Evolutionary conservation across 169 alveolate genomes (phyloP).

Genomic region (Toxoplasma gondii): DNA sequence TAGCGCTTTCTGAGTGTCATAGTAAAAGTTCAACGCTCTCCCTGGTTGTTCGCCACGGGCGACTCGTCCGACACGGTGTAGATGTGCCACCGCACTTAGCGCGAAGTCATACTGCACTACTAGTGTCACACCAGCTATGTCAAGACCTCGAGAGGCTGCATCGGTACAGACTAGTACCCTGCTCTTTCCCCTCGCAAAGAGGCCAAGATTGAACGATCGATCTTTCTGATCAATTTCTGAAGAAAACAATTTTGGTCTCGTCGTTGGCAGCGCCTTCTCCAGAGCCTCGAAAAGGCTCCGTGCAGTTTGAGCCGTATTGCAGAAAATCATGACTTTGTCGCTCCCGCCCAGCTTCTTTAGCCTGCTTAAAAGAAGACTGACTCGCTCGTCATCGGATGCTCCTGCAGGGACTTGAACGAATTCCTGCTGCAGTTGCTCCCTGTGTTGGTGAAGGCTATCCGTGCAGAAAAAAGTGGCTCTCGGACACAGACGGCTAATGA

Average conservation of each 20-base stretch:
- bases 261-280: slow-evolving; percentile 45
- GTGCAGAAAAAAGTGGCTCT: slow-evolving; percentile 15
- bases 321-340: slow-evolving; percentile 43
- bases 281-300: slow-evolving; percentile 22
- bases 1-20: slow-evolving; percentile 1
- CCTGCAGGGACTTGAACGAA: slow-evolving; percentile 38
- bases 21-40: slow-evolving; percentile 19
- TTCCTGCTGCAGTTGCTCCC: slow-evolving; percentile 45
- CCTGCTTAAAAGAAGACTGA: neutral
- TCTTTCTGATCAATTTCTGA: slow-evolving; percentile 10
- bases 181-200: slow-evolving; percentile 13
- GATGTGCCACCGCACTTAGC: slow-evolving; percentile 28
- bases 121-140: neutral
- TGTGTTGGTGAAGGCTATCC: slow-evolving; percentile 39
- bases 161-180: slow-evolving; percentile 47
- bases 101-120: slow-evolving; percentile 52
- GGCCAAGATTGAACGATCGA: slow-evolving; percentile 1
- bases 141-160: slow-evolving; percentile 56
- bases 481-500: neutral
- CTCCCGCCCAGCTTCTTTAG: slow-evolving; percentile 28
- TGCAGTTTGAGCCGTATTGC: slow-evolving; percentile 60
- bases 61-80: slow-evolving; percentile 54
- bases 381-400: slow-evolving; percentile 25
- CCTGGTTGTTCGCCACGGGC: slow-evolving; percentile 51
- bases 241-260: slow-evolving; percentile 24